Percentiles rank a stretch among this genome's conserved stretches.
Conservation (phyloP, 1,284 basidiomycete genomes). For the Marasmius fiardii region DNA sequence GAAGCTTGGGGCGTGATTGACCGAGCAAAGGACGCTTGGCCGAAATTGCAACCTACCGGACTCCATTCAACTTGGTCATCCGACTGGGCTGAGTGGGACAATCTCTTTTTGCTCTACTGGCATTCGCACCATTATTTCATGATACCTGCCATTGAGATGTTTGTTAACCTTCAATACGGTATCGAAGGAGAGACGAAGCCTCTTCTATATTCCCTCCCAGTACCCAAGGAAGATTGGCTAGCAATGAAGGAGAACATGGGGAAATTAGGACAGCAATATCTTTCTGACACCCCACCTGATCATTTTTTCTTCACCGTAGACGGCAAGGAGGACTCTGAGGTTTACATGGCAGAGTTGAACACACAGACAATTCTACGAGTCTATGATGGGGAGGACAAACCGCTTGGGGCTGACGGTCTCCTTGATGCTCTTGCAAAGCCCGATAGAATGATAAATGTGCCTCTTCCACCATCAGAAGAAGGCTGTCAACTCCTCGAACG, state of each 20-base stretch:
- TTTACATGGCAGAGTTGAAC: constrained; percentile 13
- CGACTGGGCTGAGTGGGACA: constrained; percentile 28
- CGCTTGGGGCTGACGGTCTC: neutral
- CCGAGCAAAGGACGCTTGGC: constrained; percentile 25
- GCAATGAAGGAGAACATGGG: neutral
- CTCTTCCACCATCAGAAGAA: constrained; percentile 20
- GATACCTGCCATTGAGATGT: constrained; percentile 34
- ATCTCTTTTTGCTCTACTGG: constrained; percentile 31
- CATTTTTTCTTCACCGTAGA: constrained; percentile 16
- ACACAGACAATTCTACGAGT: neutral
- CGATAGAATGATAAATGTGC: constrained; percentile 12
- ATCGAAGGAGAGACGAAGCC: constrained; percentile 30
- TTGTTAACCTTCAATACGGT: constrained; percentile 30
- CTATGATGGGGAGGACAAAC: neutral
- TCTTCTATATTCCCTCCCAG: constrained; percentile 24
- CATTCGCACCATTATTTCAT: constrained; percentile 29
- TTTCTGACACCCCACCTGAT: neutral
- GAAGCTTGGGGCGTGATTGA: constrained; percentile 16
- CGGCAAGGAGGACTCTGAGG: neutral
- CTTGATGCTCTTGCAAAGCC: constrained; percentile 11
- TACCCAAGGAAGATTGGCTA: neutral
- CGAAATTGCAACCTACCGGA: constrained; percentile 9
- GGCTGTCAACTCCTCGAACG: constrained; percentile 23
- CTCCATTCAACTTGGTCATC: constrained; percentile 30
- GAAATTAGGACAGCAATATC: neutral